phyloP scores from a whole-genome alignment of 1,284 basidiomycete species.

The Athelia psychrophila region DNA sequence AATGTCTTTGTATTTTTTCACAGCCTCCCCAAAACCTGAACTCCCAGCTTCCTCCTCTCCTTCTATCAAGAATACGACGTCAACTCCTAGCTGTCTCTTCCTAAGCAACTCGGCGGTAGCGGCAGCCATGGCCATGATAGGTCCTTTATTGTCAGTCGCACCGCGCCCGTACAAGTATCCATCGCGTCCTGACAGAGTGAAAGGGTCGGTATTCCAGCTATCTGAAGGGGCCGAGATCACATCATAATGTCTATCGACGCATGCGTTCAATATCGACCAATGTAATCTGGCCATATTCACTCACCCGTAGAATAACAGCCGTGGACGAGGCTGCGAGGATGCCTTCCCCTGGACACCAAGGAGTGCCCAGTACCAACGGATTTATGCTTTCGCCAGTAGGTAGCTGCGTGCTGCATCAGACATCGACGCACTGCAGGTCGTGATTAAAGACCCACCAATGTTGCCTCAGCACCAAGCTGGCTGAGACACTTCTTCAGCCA shows the following conservation, averaged over 20 bases:
- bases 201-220: constrained; percentile 88
- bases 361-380: constrained; percentile 86
- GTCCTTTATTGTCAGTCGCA: constrained; percentile 91
- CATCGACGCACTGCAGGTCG: not conserved
- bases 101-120: constrained; percentile 83
- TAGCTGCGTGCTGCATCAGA: constrained; percentile 43
- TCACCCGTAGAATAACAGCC: constrained; percentile 87
- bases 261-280: not conserved
- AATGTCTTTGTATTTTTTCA: constrained; percentile 71
- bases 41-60: constrained; percentile 97
- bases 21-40: constrained; percentile 76
- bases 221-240: constrained; percentile 77
- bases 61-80: constrained; percentile 90
- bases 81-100: constrained; percentile 74
- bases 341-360: constrained; percentile 54
- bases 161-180: constrained; percentile 95
- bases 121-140: constrained; percentile 88
- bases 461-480: constrained; percentile 81
- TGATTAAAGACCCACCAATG: constrained; percentile 48
- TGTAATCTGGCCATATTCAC: constrained; percentile 6
- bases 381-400: constrained; percentile 65
- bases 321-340: constrained; percentile 44
- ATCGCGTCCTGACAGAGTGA: constrained; percentile 79
- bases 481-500: constrained; percentile 86
- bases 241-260: constrained; percentile 76